Evolutionary conservation across 148 eudicot species (phyloP), one percentile per base, ranked within the genome.

Genomic region (Diospyros kaki): DNA sequence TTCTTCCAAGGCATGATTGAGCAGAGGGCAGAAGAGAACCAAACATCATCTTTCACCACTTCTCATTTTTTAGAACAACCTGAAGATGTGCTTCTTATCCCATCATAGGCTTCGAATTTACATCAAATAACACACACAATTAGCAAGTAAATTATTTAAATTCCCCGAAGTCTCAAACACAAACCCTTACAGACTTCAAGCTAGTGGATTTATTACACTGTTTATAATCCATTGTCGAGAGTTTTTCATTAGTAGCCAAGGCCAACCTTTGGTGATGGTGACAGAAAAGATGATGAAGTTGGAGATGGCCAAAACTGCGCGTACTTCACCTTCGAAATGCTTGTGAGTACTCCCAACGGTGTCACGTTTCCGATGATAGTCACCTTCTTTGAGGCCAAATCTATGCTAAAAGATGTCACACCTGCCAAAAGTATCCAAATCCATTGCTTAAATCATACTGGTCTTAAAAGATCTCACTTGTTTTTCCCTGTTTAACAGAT

Each of bases 241-340:
- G 56, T 69, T 58, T 10, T 46, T 56, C 10, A 55, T 60, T 12
- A 42, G 58, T 66, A 68, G 43, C 64, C 52, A 68, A 17, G 43
- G 59, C 46, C 53, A 58, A 67, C 45, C 14, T 3, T 55, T 52
- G 84, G 79, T 5, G 89, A 78, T 14, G 84, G 73, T 0, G 87
- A 82, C 0, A 86, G 80, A 0, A 86, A 80, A 0, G 90, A 82
- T 28, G 83, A 66, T 0, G 91, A 75, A 10, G 86, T 52, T 58
- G 90, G 82, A 66, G 91, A 88, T 58, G 91, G 86, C 98, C 98
- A 94, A 65, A 92, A 85, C 58, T 92, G 91, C 1, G 97, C 98
- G 39, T 87, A 83, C 78, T 94, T 94, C 68, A 94, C 97, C 84
- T 82, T 94, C 0, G 98, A 87, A 69, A 94, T 77, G 80, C 95